A percentile compares a stretch with the other conserved stretches of the same genome.
These are phyloP conservation scores for Eimeria sp. DNA, from an alignment of 169 alveolate genomes.

Conservation along the genomic window DNA sequence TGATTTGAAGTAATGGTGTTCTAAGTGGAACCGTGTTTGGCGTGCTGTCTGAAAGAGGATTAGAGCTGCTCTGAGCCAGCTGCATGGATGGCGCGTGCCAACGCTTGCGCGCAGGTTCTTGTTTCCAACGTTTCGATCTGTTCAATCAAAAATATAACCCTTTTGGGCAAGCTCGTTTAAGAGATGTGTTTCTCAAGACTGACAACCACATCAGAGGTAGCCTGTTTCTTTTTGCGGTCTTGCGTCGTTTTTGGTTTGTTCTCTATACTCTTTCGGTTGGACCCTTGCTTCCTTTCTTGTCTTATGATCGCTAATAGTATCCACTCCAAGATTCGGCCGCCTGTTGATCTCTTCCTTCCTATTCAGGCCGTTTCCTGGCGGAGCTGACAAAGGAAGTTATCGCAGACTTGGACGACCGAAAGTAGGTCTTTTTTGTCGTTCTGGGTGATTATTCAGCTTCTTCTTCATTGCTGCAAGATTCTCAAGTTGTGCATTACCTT, in stretches of 20 bases:
- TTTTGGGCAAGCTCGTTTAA: conserved; percentile 91
- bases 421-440: conserved; percentile 38
- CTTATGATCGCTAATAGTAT: neutral
- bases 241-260: neutral
- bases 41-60: neutral
- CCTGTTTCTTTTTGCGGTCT: neutral
- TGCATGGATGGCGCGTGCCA: neutral
- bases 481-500: neutral
- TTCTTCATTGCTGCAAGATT: neutral
- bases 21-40: neutral
- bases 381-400: conserved; percentile 94
- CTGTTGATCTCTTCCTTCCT: neutral
- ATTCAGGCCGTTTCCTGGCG: conserved; percentile 91
- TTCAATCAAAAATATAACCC: conserved; percentile 96
- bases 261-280: neutral
- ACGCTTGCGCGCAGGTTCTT: conserved; percentile 74
- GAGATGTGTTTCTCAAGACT: conserved; percentile 94
- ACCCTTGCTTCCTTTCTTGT: neutral
- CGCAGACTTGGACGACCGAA: conserved; percentile 90
- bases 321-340: neutral
- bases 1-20: neutral
- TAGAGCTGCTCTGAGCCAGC: neutral
- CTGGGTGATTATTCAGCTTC: neutral
- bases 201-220: conserved; percentile 93
- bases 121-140: conserved; percentile 96